Percentiles rank a stretch among this genome's conserved stretches.
These are phyloP conservation scores for Microbotryum silenes-acaulis DNA, from an alignment of 1,284 basidiomycete species.

Conservation along the genomic window DNA sequence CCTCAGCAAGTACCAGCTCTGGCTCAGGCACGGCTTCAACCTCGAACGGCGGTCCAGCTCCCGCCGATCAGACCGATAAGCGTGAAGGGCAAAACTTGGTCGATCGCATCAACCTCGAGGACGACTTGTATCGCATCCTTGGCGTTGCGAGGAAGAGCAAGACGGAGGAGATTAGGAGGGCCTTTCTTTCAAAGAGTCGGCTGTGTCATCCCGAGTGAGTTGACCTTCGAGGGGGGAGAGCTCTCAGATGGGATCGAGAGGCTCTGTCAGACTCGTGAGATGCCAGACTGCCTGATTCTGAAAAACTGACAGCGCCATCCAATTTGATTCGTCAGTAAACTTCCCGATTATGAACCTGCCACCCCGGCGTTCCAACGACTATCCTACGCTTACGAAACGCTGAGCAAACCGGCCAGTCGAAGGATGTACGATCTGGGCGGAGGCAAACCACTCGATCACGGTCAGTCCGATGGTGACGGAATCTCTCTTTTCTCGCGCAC, in stretches of 20 bases:
- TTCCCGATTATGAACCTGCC: conserved; percentile 60
- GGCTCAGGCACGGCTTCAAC: too few species aligned
- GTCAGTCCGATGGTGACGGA: conserved; percentile 2
- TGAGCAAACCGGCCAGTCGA: conserved; percentile 61
- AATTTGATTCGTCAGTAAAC: conserved; percentile 52
- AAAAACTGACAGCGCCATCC: not conserved
- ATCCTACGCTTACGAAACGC: conserved; percentile 69
- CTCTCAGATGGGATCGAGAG: not conserved
- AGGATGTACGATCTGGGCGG: conserved; percentile 57
- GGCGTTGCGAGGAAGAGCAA: conserved; percentile 51
- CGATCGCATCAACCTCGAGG: conserved; percentile 50
- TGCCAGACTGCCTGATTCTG: too few species aligned
- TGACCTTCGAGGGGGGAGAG: not conserved
- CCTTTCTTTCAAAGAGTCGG: conserved; percentile 65
- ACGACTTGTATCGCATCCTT: conserved; percentile 65
- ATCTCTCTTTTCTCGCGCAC: too few species aligned
- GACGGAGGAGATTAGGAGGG: conserved; percentile 62
- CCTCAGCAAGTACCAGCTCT: too few species aligned
- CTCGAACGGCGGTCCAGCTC: not conserved
- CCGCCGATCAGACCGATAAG: not conserved
- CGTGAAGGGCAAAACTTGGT: not conserved
- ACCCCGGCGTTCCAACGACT: conserved; percentile 78
- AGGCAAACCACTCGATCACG: conserved; percentile 31
- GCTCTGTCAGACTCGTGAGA: too few species aligned
- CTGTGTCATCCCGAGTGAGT: conserved; percentile 76